Percentiles rank a stretch among this genome's conserved stretches.
These are phyloP conservation scores for Penicillium sp. DNA, from an alignment of 2,329 filamentous ascomycete genomes.

Conservation along the genomic window DNA sequence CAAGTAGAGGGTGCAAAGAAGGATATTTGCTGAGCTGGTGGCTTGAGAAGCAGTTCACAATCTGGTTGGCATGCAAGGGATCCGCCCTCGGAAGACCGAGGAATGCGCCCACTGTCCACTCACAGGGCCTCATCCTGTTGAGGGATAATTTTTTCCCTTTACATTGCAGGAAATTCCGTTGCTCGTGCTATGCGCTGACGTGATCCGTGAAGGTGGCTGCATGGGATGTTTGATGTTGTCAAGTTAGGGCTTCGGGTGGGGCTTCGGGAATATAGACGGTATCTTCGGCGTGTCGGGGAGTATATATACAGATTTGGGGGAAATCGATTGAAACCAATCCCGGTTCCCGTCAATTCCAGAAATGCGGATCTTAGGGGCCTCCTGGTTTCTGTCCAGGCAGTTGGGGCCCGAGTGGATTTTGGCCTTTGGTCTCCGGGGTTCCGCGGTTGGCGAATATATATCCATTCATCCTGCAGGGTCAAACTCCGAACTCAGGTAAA, in stretches of 20 bases:
- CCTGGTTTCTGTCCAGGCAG: too few relatives aligned
- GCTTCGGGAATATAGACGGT: neutral
- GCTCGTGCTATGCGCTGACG: neutral
- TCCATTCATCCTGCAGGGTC: too few relatives aligned
- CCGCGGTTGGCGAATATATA: too few relatives aligned
- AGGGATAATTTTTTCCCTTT: neutral
- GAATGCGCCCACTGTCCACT: slow-evolving; percentile 2
- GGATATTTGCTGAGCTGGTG: neutral
- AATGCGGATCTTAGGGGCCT: too few relatives aligned
- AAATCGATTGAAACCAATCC: too few relatives aligned
- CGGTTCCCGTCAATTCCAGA: too few relatives aligned
- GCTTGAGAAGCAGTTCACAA: neutral
- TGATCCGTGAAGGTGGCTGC: neutral
- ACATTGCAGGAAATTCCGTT: neutral
- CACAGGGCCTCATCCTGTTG: neutral
- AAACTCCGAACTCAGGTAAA: too few relatives aligned
- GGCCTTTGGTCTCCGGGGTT: too few relatives aligned
- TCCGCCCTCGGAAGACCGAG: neutral
- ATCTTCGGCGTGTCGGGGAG: neutral
- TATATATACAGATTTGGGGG: too few relatives aligned
- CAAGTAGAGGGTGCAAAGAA: neutral
- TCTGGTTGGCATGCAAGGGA: slow-evolving; percentile 3
- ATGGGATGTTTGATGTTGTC: neutral
- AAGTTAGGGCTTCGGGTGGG: neutral
- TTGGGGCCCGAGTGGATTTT: too few relatives aligned